Evolutionary conservation across 2,329 filamentous ascomycete species (phyloP), one percentile per base, ranked within the genome.

Genomic region (Colletotrichum tanaceti): DNA sequence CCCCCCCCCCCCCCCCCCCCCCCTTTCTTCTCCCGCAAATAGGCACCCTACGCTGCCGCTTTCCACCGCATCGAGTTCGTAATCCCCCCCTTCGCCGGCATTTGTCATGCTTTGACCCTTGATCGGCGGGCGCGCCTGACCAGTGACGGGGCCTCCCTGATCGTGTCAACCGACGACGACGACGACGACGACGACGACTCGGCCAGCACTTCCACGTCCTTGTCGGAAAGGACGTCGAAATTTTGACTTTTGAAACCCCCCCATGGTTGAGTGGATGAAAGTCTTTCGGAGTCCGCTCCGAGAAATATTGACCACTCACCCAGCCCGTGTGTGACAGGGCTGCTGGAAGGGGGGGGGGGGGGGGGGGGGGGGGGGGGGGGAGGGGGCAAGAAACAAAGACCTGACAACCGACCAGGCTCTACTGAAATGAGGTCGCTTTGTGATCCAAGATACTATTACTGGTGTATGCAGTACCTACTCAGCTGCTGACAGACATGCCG

Each of bases 301-400:
- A 20, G n/a, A 5, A 11, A 39, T 16, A 54, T 28, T 28, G 28
- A 28, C 6, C 28, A 28, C 28, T 6, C 28, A 28, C n/a, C n/a
- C n/a, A n/a, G n/a, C n/a, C n/a, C n/a, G n/a, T 28, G 28, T 28
- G 28, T 28, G 28, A 28, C 28, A 28, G 7, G 28, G 28, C 28
- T 13, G 47, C 24, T 41, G 58, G 58, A 32, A 32, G 41, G 44
- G n/a, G n/a, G n/a, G n/a, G n/a, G n/a, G n/a, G n/a, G n/a, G n/a
- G n/a, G n/a, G n/a, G n/a, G n/a, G n/a, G n/a, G n/a, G n/a, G n/a
- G n/a, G n/a, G n/a, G n/a, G n/a, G n/a, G n/a, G n/a, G n/a, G n/a
- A n/a, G n/a, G n/a, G n/a, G n/a, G n/a, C n/a, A n/a, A n/a, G n/a
- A n/a, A 50, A 1, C 28, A 28, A 28, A 50, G 10, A n/a, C 35